Evolutionary conservation across 805 yeast genomes (phyloP), one percentile per base, ranked within the genome.

Genomic region (Nakazawaea ambrosiae): DNA sequence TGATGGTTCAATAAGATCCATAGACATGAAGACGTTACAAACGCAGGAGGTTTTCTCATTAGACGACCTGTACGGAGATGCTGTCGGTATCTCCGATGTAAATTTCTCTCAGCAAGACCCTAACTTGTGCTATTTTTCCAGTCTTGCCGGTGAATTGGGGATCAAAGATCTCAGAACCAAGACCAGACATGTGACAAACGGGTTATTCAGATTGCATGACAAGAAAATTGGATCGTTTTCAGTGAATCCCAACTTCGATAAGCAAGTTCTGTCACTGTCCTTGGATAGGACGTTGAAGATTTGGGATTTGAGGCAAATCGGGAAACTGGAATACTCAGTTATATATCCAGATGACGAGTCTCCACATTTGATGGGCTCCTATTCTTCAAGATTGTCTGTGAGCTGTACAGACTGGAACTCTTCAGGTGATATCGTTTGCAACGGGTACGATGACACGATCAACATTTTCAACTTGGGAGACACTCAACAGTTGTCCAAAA

Each of bases 181-280:
- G 20, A 6, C 20, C 12, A 12, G 16, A 5, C 20, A 19, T 11
- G n/a, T 11, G 4, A n/a, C 5, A 14, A 57, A 65, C 23, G 66
- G 17, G n/a, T 58, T 78, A n/a, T 62, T 69, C 31, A 66, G 94
- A 45, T 56, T 89, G 12, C 86, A 89, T 40, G 94, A 85, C 50
- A 89, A 90, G 53, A 92, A 92, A 54, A 89, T 92, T 39, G 97
- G 97, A 0, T 87, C 94, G 1, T 86, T 92, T 57, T 53, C 81
- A 1, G 71, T 86, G 14, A 87, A 87, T 49, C 97, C 97, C 1
- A 55, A 62, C 14, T 64, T 68, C 24, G 60, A 70, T 1, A 56
- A 78, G 46, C 83, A 83, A 45, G 67, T 88, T 1, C 94, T 90
- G 0, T 81, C 97, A 0, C 95, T 89, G 0, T 88, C 97, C 0